Evolutionary conservation across 257 asterid genomes (phyloP), one percentile per base, ranked within the genome.

Genomic region (Penstemon newberryi): DNA sequence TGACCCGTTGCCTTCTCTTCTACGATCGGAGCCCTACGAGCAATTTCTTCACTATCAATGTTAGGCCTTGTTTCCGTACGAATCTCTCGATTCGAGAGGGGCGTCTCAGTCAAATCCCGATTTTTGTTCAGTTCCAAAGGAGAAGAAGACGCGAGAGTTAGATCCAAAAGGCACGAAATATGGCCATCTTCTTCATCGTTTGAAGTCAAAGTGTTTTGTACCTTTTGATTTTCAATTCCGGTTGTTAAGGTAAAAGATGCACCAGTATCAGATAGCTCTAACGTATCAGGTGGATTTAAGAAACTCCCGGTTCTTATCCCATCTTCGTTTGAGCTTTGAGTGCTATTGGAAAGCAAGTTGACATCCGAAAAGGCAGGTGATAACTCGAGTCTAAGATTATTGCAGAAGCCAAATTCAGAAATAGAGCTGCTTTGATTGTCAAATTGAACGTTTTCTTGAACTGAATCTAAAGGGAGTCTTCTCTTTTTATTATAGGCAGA

Each of bases 181-280:
- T 77, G 73, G 63, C 60, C 87, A 55, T 88, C 88, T 4, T 84
- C 87, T 64, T 82, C 96, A 38, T 85, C 92, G 25, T 74, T 72
- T 42, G 86, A 68, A 55, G 79, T 46, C 75, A 78, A 60, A 65
- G 73, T 70, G 13, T 61, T 77, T 56, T 82, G 85, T 65, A 81
- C 70, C 46, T 67, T 80, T 13, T 86, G 83, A 81, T 78, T 74
- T 69, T 76, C 85, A 0, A 74, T 70, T 40, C 70, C 89, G 13
- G 72, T 70, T 81, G 43, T 72, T 89, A 33, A 70, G 60, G 60
- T 76, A 67, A 85, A 81, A 10, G 96, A 89, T 9, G 94, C 83
- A 50, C 94, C 90, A 4, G 90, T 84, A 66, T 89, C 97, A 8
- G 97, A 93, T n/a, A 90, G 87, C 79, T 92, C 96, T 37, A 86